phyloP scores from a whole-genome alignment of 106 monocot species.

The Acanthochlamys bracteata region DNA sequence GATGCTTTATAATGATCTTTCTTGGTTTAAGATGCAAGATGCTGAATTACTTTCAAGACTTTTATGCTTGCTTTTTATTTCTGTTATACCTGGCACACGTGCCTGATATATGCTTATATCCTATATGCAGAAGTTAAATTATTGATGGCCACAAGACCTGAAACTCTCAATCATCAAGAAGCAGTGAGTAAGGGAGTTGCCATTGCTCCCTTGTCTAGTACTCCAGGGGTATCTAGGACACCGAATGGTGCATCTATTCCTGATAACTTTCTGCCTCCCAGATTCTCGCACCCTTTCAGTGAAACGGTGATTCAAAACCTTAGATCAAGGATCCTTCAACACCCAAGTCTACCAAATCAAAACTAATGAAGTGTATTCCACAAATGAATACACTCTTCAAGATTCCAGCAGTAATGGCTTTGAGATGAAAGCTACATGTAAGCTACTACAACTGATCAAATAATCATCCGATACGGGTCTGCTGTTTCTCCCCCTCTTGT shows the following conservation, averaged over 20 bases:
- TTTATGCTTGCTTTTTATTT: neutral
- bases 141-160: slow-evolving; percentile 26
- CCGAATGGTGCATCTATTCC: slow-evolving; percentile 17
- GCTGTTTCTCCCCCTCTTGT: neutral
- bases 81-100: neutral
- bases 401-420: no score
- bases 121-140: slow-evolving; percentile 35
- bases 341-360: no score
- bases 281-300: slow-evolving; percentile 6
- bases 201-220: slow-evolving; percentile 9
- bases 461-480: neutral
- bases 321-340: neutral
- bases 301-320: slow-evolving; percentile 25
- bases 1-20: no score
- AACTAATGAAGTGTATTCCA: no score
- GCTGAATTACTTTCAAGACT: no score
- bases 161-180: slow-evolving; percentile 13
- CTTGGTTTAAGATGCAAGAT: no score
- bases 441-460: neutral
- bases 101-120: neutral
- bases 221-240: slow-evolving; percentile 14
- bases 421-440: slow-evolving; percentile 5
- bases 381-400: no score
- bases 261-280: slow-evolving; percentile 18
- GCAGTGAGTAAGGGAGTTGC: slow-evolving; percentile 21